These are phyloP conservation scores for Syncephalastrum racemosum DNA, from an alignment of 371 early-diverging fungal genomes.

Conservation along the genomic window DNA sequence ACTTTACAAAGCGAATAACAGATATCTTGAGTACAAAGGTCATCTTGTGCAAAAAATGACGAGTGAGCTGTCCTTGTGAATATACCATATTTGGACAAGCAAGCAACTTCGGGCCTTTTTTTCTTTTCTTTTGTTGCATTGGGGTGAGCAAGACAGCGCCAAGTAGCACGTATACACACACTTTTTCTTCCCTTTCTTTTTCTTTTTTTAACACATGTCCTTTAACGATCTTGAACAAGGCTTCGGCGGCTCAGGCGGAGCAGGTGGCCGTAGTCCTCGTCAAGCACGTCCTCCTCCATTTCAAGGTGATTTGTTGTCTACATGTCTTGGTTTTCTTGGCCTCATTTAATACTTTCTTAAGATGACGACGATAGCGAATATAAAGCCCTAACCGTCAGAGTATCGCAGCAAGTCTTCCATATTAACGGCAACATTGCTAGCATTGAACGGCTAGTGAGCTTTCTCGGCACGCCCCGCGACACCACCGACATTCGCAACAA, in stretches of 20 bases:
- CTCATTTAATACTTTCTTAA: not conserved
- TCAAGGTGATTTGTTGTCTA: constrained; percentile 3
- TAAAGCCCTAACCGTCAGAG: constrained; percentile 50
- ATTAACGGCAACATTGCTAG: constrained; percentile 79
- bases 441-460: constrained; percentile 77
- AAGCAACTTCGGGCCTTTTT: no score
- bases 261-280: constrained; percentile 11
- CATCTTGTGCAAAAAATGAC: no score
- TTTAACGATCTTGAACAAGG: constrained; percentile 62
- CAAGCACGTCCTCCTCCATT: constrained; percentile 20
- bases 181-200: constrained; percentile 1
- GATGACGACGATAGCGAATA: constrained; percentile 58
- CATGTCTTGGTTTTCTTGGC: not conserved
- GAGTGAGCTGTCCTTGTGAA: no score
- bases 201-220: constrained; percentile 39
- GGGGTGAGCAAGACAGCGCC: not conserved
- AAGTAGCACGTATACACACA: not conserved
- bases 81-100: no score
- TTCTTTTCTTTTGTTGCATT: no score
- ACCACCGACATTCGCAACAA: constrained; percentile 72
- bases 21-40: no score
- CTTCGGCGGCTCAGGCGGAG: constrained; percentile 25
- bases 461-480: constrained; percentile 79
- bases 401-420: constrained; percentile 76
- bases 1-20: no score